These are phyloP conservation scores for Pseudocercospora fijiensis DNA, from an alignment of 2,329 filamentous ascomycete species.

Conservation along the genomic window DNA sequence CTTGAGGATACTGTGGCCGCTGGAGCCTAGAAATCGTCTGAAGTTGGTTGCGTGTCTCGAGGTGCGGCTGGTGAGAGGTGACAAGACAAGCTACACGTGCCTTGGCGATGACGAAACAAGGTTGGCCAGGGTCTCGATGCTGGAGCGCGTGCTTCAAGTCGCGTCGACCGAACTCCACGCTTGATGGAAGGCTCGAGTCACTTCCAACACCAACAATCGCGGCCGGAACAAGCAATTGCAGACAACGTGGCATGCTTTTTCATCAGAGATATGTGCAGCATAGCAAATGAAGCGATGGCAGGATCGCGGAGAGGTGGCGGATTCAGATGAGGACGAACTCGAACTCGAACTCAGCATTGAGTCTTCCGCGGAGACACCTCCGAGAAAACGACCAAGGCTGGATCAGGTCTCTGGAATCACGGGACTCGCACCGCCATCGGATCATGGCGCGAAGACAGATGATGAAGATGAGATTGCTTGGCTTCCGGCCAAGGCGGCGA, in stretches of 20 bases:
- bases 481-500: conserved; percentile 26
- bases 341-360: conserved; percentile 37
- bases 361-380: conserved; percentile 24
- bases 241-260: neutral
- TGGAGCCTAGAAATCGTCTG: neutral
- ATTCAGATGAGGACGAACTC: conserved; percentile 53
- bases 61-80: neutral
- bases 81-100: conserved; percentile 2
- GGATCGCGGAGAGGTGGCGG: conserved; percentile 50
- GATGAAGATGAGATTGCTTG: conserved; percentile 23
- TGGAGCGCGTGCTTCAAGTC: neutral
- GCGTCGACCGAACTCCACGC: neutral
- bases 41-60: neutral
- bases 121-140: neutral
- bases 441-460: conserved; percentile 3
- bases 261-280: conserved; percentile 21
- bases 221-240: neutral
- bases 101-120: neutral
- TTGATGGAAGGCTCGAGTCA: neutral
- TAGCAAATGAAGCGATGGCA: conserved; percentile 52
- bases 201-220: neutral
- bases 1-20: neutral
- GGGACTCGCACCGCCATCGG: neutral
- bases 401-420: conserved; percentile 3
- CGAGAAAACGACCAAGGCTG: conserved; percentile 27